Evolutionary conservation across 2,329 filamentous ascomycete genomes (phyloP).

Genomic region (Colletotrichum sp.): DNA sequence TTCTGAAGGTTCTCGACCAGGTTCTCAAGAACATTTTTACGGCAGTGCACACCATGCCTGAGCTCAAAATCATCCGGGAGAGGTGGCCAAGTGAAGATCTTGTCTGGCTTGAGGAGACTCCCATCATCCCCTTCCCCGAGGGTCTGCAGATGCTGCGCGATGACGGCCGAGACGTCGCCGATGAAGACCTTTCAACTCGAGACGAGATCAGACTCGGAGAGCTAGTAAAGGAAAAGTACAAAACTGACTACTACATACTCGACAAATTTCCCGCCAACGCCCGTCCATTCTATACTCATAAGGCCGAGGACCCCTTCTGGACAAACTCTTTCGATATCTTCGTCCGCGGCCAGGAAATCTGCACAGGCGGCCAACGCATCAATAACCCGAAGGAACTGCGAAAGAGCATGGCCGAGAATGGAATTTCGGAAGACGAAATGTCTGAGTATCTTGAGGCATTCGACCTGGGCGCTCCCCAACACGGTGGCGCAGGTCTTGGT

Average conservation of each 20-base stretch:
- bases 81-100: conserved; percentile 89
- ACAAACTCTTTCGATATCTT: conserved; percentile 98
- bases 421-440: conserved; percentile 82
- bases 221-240: conserved; percentile 84
- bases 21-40: conserved; percentile 77
- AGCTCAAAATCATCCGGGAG: conserved; percentile 80
- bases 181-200: conserved; percentile 83
- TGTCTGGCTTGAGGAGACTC: conserved; percentile 85
- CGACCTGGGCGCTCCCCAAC: conserved; percentile 85
- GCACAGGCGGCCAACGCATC: conserved; percentile 92
- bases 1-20: conserved; percentile 77
- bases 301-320: conserved; percentile 71
- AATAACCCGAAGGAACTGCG: conserved; percentile 79
- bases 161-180: conserved; percentile 77
- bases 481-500: conserved; percentile 89
- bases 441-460: conserved; percentile 90
- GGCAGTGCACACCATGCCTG: conserved; percentile 54
- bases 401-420: conserved; percentile 76
- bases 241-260: conserved; percentile 91
- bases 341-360: conserved; percentile 89
- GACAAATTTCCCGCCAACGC: conserved; percentile 90
- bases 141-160: conserved; percentile 83
- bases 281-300: conserved; percentile 92
- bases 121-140: conserved; percentile 79
- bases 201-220: conserved; percentile 88